These are phyloP conservation scores for Hymenoscyphus linearis DNA, from an alignment of 2,329 filamentous ascomycete species.

Conservation along the genomic window DNA sequence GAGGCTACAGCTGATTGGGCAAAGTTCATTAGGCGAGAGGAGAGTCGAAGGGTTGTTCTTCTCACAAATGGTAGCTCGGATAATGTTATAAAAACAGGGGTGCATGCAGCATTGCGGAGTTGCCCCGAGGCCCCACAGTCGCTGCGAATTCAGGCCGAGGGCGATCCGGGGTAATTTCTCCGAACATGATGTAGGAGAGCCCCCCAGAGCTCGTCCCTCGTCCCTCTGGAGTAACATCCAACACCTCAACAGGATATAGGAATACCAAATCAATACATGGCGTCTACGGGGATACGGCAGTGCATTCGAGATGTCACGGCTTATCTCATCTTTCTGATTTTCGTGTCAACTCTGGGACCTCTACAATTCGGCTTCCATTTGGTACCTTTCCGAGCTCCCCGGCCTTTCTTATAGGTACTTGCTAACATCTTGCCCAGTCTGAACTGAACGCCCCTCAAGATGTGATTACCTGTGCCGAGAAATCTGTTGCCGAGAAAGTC, in stretches of 20 bases:
- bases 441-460: constrained; percentile 94
- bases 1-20: background rate
- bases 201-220: too few species aligned
- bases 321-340: constrained; percentile 72
- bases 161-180: too few species aligned
- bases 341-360: constrained; percentile 75
- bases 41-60: too few species aligned
- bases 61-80: too few species aligned
- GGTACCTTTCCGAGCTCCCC: constrained; percentile 43
- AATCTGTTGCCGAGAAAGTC: constrained; percentile 38
- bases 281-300: constrained; percentile 28
- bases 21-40: background rate
- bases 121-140: too few species aligned
- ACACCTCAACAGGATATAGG: background rate
- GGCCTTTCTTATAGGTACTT: constrained; percentile 10
- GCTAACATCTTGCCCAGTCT: constrained; percentile 48
- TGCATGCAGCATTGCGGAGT: too few species aligned
- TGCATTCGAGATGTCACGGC: constrained; percentile 49
- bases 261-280: constrained; percentile 19
- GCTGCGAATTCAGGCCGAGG: too few species aligned
- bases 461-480: constrained; percentile 79
- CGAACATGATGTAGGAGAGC: too few species aligned
- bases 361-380: constrained; percentile 94
- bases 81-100: too few species aligned
- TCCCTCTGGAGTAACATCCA: background rate